A percentile compares a stretch with the other conserved stretches of the same genome.
Evolutionary conservation across 495 filamentous ascomycete genomes (phyloP).

Genomic region (Hyaloscypha variabilis): DNA sequence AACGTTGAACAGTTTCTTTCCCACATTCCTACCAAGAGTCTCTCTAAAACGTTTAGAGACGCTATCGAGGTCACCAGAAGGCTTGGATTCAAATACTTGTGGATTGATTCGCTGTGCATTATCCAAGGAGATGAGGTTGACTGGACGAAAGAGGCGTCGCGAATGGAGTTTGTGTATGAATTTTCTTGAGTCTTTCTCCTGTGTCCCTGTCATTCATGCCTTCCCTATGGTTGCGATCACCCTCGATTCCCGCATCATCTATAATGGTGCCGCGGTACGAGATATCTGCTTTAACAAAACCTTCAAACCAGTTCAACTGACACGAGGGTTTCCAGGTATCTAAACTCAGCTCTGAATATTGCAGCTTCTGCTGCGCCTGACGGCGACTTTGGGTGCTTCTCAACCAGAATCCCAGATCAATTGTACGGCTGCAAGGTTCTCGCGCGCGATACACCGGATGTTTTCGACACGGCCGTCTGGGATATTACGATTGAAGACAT

Average conservation of each 20-base stretch:
- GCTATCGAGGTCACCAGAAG: background rate
- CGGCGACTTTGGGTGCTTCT: constrained; percentile 8
- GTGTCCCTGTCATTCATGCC: too few species aligned
- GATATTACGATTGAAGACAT: background rate
- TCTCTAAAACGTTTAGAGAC: constrained; percentile 12
- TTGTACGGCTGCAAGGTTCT: background rate
- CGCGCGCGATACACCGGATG: background rate
- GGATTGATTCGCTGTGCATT: constrained; percentile 10
- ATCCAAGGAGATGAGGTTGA: constrained; percentile 1
- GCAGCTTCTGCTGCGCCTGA: constrained; percentile 1
- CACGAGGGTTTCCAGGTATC: too few species aligned
- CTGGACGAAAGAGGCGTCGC: constrained; percentile 6
- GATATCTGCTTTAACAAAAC: too few species aligned
- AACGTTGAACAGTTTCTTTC: background rate
- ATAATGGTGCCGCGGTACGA: too few species aligned
- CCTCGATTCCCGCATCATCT: too few species aligned
- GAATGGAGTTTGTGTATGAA: constrained; percentile 9
- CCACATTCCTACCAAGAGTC: background rate
- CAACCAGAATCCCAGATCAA: background rate
- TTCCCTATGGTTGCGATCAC: too few species aligned
- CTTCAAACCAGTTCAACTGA: too few species aligned
- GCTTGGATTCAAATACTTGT: constrained; percentile 12
- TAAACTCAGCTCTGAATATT: constrained; percentile 8
- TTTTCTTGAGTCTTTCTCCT: too few species aligned
- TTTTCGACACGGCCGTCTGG: background rate